These are phyloP conservation scores for Isochrysis galbana DNA, from an alignment of 78 protist species.

Conservation along the genomic window DNA sequence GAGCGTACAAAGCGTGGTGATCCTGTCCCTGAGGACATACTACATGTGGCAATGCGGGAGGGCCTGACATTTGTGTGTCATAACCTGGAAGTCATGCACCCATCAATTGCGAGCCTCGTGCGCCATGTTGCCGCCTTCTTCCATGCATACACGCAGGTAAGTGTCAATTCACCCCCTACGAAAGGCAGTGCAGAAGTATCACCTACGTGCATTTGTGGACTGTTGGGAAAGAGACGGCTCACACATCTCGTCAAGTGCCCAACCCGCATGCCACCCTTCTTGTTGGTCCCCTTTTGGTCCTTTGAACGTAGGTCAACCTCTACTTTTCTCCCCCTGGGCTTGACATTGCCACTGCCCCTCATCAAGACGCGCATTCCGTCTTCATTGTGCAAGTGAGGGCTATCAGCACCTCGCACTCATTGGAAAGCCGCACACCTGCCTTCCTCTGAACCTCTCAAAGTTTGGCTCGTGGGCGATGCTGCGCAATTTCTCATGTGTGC, in stretches of 20 bases:
- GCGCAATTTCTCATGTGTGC: no score
- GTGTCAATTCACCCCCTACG: not conserved
- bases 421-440: no score
- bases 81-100: not conserved
- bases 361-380: conserved; percentile 14
- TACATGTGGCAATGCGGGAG: not conserved
- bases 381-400: not conserved
- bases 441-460: no score
- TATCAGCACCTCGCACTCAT: no score
- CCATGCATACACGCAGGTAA: conserved; percentile 14
- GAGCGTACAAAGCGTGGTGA: not conserved
- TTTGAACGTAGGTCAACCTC: not conserved
- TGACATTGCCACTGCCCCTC: not conserved
- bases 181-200: not conserved
- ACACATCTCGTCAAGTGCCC: not conserved
- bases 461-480: no score
- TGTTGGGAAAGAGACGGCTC: not conserved
- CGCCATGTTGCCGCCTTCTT: not conserved
- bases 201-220: not conserved
- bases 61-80: not conserved
- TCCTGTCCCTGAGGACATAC: not conserved
- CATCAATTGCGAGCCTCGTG: not conserved
- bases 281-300: not conserved
- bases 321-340: not conserved
- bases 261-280: not conserved